Percentiles rank a stretch among this genome's conserved stretches.
Evolutionary conservation across 2,329 filamentous ascomycete genomes (phyloP).

Genomic region (Phialophora chinensis): DNA sequence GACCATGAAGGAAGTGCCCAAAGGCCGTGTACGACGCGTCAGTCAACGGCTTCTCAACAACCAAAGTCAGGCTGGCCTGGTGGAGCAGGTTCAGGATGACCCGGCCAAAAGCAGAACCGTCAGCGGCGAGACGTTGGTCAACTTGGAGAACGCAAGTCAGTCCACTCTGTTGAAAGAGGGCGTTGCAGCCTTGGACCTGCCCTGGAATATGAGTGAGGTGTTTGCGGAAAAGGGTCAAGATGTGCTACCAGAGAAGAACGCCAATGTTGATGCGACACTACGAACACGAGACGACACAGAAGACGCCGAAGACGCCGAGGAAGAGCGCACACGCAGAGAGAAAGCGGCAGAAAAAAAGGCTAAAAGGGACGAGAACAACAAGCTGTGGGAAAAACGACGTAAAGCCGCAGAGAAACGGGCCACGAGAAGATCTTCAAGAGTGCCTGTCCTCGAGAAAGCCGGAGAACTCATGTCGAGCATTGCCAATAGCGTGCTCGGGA

Average conservation of each 20-base stretch:
- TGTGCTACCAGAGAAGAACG: conserved; percentile 8
- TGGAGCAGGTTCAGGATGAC: conserved; percentile 40
- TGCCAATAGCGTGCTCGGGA: conserved; percentile 60
- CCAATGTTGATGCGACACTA: conserved; percentile 25
- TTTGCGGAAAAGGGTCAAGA: conserved; percentile 27
- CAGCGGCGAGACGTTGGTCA: conserved; percentile 49
- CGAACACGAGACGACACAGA: conserved; percentile 21
- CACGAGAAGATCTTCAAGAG: conserved; percentile 51
- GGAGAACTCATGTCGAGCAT: conserved; percentile 54
- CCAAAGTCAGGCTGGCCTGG: conserved; percentile 40
- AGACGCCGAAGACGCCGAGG: conserved; percentile 41
- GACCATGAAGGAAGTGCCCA: conserved; percentile 34
- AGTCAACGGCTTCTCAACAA: conserved; percentile 23
- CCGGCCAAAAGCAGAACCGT: conserved; percentile 40
- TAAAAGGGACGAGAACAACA: conserved; percentile 39
- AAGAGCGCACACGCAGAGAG: conserved; percentile 43
- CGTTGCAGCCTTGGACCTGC: conserved; percentile 49
- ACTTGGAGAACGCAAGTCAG: conserved; percentile 47
- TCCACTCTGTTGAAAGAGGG: conserved; percentile 49
- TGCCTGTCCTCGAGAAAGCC: conserved; percentile 51
- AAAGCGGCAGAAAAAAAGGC: conserved; percentile 41
- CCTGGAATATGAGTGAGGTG: conserved; percentile 40
- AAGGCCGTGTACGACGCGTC: conserved; percentile 38
- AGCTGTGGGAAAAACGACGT: conserved; percentile 36
- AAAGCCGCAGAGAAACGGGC: conserved; percentile 43